Percentiles rank a stretch among this genome's conserved stretches.
Conservation (phyloP, 2,329 filamentous ascomycete genomes). For the Fonsecaea nubica region DNA sequence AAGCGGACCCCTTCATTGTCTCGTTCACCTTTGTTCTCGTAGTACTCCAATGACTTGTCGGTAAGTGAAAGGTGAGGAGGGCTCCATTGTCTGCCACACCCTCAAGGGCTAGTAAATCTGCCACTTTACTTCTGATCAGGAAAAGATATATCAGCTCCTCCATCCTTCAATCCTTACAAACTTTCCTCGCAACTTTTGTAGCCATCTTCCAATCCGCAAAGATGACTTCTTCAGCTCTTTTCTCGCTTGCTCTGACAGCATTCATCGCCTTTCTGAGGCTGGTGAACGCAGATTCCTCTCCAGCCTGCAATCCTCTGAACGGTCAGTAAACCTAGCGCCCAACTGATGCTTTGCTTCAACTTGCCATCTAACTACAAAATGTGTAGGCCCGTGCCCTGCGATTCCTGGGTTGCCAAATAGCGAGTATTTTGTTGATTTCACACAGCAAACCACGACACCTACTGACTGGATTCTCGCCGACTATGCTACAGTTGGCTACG, state of each 20-base stretch:
- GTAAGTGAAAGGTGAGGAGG: constrained; percentile 8
- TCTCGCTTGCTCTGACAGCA: constrained; percentile 14
- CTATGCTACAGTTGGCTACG: constrained; percentile 74
- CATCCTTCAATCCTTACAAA: not conserved
- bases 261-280: constrained; percentile 9
- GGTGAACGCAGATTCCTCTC: constrained; percentile 20
- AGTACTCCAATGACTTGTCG: not conserved
- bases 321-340: constrained; percentile 22
- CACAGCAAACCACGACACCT: constrained; percentile 66
- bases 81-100: constrained; percentile 27
- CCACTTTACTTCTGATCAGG: constrained; percentile 5
- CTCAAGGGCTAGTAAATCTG: constrained; percentile 1
- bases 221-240: constrained; percentile 21
- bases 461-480: constrained; percentile 72
- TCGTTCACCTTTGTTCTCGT: constrained; percentile 17
- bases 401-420: constrained; percentile 77
- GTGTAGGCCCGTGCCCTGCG: constrained; percentile 63
- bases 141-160: not conserved
- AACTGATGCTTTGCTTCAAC: not conserved
- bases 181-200: not conserved
- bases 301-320: constrained; percentile 30
- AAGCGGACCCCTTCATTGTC: constrained; percentile 26
- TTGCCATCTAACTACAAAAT: constrained; percentile 12
- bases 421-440: constrained; percentile 83
- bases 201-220: not conserved